Percentiles rank a stretch among this genome's conserved stretches.
Evolutionary conservation across 352 stramenopile genomes (phyloP).

Genomic region (Chrysophaeum taylorii): DNA sequence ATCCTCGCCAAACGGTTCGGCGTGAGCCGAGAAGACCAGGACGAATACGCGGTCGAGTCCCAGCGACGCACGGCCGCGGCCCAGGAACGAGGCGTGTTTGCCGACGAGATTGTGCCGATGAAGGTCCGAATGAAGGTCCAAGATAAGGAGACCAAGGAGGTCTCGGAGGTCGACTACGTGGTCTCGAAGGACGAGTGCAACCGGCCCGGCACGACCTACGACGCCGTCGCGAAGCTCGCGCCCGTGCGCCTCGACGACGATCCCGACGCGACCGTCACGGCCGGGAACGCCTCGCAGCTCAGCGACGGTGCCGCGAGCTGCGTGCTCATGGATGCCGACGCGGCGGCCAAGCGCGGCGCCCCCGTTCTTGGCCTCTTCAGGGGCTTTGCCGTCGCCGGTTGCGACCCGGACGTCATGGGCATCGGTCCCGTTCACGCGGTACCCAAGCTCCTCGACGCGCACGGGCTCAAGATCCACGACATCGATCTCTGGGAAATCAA

Average conservation of each 20-base stretch:
- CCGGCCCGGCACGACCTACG: conserved; percentile 35
- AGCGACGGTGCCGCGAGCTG: conserved; percentile 60
- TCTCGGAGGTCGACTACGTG: conserved; percentile 18
- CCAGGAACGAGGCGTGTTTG: conserved; percentile 28
- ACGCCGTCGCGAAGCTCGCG: conserved; percentile 35
- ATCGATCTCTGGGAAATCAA: conserved; percentile 69
- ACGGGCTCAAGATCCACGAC: conserved; percentile 40
- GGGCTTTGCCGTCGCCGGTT: conserved; percentile 43
- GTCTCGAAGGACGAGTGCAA: conserved; percentile 39
- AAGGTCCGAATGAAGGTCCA: conserved; percentile 21
- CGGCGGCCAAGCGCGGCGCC: conserved; percentile 33
- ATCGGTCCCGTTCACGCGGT: conserved; percentile 58
- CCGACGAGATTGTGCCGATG: conserved; percentile 36
- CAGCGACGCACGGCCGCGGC: conserved; percentile 35
- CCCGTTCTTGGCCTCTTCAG: conserved; percentile 13
- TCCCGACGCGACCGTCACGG: conserved; percentile 47
- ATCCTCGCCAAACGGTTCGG: conserved; percentile 34
- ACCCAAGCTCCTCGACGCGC: conserved; percentile 42
- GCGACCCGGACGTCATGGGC: conserved; percentile 58
- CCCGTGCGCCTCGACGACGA: conserved; percentile 43
- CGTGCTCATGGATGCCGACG: conserved; percentile 50
- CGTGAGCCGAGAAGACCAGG: conserved; percentile 30
- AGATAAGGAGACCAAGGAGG: conserved; percentile 21
- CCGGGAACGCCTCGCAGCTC: conserved; percentile 55
- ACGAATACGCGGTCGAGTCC: conserved; percentile 33